Evolutionary conservation across 2,329 filamentous ascomycete species (phyloP).

Genomic region (Microsporum ferrugineum): DNA sequence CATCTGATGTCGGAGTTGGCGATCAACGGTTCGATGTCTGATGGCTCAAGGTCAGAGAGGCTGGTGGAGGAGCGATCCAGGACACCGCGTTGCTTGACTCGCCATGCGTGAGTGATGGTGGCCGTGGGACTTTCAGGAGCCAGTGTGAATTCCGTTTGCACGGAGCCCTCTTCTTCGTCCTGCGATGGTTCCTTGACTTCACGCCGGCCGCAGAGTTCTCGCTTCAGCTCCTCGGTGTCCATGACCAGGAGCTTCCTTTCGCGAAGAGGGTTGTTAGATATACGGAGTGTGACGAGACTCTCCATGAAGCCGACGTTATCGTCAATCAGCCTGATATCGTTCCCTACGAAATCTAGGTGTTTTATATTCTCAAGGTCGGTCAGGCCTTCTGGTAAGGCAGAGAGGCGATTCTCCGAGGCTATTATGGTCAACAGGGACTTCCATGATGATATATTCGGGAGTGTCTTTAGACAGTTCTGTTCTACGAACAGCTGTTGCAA

Average conservation of each 20-base stretch:
- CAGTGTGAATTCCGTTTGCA: conserved; percentile 32
- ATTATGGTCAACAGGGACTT: conserved; percentile 58
- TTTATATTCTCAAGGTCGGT: conserved; percentile 54
- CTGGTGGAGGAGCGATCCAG: conserved; percentile 60
- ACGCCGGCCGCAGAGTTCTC: conserved; percentile 53
- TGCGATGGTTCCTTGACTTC: conserved; percentile 40
- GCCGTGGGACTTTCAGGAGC: conserved; percentile 34
- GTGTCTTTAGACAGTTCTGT: conserved; percentile 60
- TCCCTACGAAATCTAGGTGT: conserved; percentile 72
- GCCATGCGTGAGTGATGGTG: conserved; percentile 22
- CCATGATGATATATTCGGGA: conserved; percentile 70
- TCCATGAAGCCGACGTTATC: conserved; percentile 71
- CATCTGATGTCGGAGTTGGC: conserved; percentile 38
- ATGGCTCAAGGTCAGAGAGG: conserved; percentile 44
- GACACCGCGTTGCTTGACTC: conserved; percentile 34
- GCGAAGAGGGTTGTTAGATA: conserved; percentile 80
- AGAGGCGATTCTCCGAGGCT: conserved; percentile 71
- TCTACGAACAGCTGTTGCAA: conserved; percentile 66
- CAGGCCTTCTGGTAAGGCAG: conserved; percentile 65
- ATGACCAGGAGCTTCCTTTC: conserved; percentile 79
- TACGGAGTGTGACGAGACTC: conserved; percentile 57
- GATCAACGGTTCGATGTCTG: conserved; percentile 36
- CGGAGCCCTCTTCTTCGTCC: conserved; percentile 28
- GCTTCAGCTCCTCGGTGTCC: conserved; percentile 69
- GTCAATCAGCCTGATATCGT: conserved; percentile 67